Evolutionary conservation across 306 rosid species (phyloP).

Genomic region (Corylus avellana): DNA sequence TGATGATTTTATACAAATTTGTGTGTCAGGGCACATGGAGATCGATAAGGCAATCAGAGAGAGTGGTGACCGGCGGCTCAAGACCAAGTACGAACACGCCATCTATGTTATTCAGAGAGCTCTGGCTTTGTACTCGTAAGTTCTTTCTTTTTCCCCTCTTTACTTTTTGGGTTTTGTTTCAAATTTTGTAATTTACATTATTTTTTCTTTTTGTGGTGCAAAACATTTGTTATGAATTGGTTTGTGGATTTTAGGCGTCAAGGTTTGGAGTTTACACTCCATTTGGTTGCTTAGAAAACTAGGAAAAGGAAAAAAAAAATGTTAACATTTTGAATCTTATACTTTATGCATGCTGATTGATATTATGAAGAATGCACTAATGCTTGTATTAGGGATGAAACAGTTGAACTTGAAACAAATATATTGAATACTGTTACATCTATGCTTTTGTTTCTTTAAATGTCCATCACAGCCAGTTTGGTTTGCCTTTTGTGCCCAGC

Average conservation of each 20-base stretch:
- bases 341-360: not conserved
- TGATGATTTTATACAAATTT: slow-evolving; percentile 16
- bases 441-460: not conserved
- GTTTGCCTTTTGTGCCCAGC: not conserved
- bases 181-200: slow-evolving; percentile 6
- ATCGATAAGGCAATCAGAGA: slow-evolving; percentile 81
- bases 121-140: slow-evolving; percentile 83
- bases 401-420: not conserved
- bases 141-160: slow-evolving; percentile 25
- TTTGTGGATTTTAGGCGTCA: slow-evolving; percentile 19
- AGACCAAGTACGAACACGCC: slow-evolving; percentile 84
- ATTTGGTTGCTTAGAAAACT: not conserved
- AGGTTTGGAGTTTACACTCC: slow-evolving; percentile 12
- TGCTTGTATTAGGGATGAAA: not conserved
- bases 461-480: not conserved
- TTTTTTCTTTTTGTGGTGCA: not conserved
- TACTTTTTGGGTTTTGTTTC: slow-evolving; percentile 1
- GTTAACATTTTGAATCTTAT: not conserved
- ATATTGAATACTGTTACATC: not conserved
- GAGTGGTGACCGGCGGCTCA: slow-evolving; percentile 84
- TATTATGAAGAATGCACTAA: not conserved
- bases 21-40: slow-evolving; percentile 62
- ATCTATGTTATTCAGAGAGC: slow-evolving; percentile 89
- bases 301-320: slow-evolving; percentile 4
- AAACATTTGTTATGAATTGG: slow-evolving; percentile 8